A percentile compares a stretch with the other conserved stretches of the same genome.
Evolutionary conservation across 2,329 filamentous ascomycete genomes (phyloP).

Genomic region (Epichloe uncinata): DNA sequence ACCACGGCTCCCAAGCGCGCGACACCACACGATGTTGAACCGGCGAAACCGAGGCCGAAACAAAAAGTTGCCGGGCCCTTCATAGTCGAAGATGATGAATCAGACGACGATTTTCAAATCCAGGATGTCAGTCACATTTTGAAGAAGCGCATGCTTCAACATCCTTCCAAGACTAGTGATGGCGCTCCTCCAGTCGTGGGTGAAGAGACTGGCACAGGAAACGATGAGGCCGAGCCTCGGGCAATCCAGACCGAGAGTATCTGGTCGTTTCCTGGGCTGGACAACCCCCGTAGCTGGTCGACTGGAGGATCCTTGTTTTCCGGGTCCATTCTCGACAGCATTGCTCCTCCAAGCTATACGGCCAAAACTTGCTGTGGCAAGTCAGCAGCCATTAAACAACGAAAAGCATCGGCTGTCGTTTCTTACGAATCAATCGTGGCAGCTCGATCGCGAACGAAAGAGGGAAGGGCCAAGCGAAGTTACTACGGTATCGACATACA

Average conservation of each 20-base stretch:
- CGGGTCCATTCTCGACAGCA: conserved; percentile 12
- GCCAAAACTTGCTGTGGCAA: conserved; percentile 45
- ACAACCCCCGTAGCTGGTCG: conserved; percentile 9
- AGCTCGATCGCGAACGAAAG: conserved; percentile 50
- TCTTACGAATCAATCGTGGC: conserved; percentile 57
- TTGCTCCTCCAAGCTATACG: conserved; percentile 22
- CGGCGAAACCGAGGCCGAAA: conserved; percentile 22
- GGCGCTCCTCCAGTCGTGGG: neutral
- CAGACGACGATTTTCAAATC: conserved; percentile 14
- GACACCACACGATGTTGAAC: conserved; percentile 21
- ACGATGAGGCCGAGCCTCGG: conserved; percentile 2
- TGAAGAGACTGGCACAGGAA: neutral
- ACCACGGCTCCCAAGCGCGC: conserved; percentile 21
- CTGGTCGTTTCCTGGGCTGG: neutral
- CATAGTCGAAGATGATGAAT: conserved; percentile 25
- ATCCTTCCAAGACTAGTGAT: conserved; percentile 7
- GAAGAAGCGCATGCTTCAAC: conserved; percentile 21
- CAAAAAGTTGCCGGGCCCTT: conserved; percentile 25
- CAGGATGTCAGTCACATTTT: conserved; percentile 9
- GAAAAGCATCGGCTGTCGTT: conserved; percentile 29
- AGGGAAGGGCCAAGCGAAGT: conserved; percentile 55
- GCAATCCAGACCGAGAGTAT: neutral
- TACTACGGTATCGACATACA: conserved; percentile 95
- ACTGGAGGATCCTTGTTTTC: conserved; percentile 15
- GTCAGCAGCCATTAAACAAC: conserved; percentile 40